A percentile compares a stretch with the other conserved stretches of the same genome.
phyloP scores from a whole-genome alignment of 1,284 basidiomycete genomes.

The Polyporus tsugae region DNA sequence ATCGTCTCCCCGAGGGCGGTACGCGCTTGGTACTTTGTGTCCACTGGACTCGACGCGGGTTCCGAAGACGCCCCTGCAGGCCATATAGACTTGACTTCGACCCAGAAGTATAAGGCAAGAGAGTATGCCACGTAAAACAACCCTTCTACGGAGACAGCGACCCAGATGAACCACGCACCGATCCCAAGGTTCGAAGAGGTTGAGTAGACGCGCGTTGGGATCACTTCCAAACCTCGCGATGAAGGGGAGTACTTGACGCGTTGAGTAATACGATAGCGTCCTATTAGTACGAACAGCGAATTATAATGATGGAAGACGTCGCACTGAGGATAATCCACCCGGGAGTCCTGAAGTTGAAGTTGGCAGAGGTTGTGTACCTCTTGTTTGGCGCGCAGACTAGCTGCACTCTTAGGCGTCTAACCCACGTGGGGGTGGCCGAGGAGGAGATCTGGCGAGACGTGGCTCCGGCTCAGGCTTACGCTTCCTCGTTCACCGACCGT shows the following conservation, averaged over 20 bases:
- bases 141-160: conserved; percentile 85
- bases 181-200: conserved; percentile 78
- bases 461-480: conserved; percentile 8
- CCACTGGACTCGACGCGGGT: conserved; percentile 60
- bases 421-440: not conserved
- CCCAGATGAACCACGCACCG: conserved; percentile 78
- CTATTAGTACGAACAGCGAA: not conserved
- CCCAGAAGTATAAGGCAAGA: conserved; percentile 71
- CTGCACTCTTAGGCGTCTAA: not conserved
- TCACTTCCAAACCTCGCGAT: conserved; percentile 44
- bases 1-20: conserved; percentile 67
- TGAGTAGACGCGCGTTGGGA: conserved; percentile 57
- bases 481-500: conserved; percentile 7
- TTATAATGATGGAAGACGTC: conserved; percentile 39
- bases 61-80: conserved; percentile 24
- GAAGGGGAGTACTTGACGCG: conserved; percentile 59
- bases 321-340: conserved; percentile 80
- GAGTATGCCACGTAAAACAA: conserved; percentile 81
- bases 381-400: conserved; percentile 24
- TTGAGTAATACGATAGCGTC: conserved; percentile 39
- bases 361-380: conserved; percentile 17
- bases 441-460: conserved; percentile 6
- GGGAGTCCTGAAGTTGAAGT: conserved; percentile 20
- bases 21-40: conserved; percentile 52
- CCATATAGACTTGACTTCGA: conserved; percentile 65